Conservation (phyloP, 1,284 basidiomycete species). For the Cryptococcus sp. region DNA sequence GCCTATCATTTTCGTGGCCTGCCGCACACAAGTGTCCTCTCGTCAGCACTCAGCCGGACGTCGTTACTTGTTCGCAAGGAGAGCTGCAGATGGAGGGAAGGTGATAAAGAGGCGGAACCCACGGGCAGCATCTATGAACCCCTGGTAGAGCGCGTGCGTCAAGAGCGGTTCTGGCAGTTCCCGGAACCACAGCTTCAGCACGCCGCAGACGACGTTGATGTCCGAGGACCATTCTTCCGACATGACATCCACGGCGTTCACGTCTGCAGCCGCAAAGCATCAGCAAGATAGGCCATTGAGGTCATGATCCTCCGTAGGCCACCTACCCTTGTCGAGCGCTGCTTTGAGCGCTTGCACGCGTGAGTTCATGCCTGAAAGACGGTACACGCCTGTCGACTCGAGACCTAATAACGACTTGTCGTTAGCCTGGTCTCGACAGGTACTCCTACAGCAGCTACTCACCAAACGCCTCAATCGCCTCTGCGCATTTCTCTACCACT, state of each 20-base stretch:
- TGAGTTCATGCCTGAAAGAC: slow-evolving; percentile 86
- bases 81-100: background rate
- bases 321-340: slow-evolving; percentile 76
- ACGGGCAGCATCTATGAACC: slow-evolving; percentile 95
- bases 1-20: slow-evolving; percentile 90
- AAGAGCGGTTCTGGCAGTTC: slow-evolving; percentile 93
- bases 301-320: background rate
- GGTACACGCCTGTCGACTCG: slow-evolving; percentile 83
- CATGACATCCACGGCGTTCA: slow-evolving; percentile 78
- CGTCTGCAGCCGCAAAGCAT: slow-evolving; percentile 56
- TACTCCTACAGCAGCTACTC: slow-evolving; percentile 6
- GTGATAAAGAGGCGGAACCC: slow-evolving; percentile 52
- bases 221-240: slow-evolving; percentile 87
- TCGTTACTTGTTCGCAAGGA: too few species aligned
- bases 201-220: slow-evolving; percentile 92
- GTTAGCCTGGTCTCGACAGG: background rate
- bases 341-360: slow-evolving; percentile 81
- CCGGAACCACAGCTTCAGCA: slow-evolving; percentile 92
- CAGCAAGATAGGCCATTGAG: background rate
- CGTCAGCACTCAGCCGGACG: background rate
- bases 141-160: slow-evolving; percentile 76
- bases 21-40: background rate
- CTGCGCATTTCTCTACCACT: slow-evolving; percentile 84
- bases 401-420: slow-evolving; percentile 54
- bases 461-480: slow-evolving; percentile 84